Conservation (phyloP, 345 rosid genomes). For the Jatropha curcas region DNA sequence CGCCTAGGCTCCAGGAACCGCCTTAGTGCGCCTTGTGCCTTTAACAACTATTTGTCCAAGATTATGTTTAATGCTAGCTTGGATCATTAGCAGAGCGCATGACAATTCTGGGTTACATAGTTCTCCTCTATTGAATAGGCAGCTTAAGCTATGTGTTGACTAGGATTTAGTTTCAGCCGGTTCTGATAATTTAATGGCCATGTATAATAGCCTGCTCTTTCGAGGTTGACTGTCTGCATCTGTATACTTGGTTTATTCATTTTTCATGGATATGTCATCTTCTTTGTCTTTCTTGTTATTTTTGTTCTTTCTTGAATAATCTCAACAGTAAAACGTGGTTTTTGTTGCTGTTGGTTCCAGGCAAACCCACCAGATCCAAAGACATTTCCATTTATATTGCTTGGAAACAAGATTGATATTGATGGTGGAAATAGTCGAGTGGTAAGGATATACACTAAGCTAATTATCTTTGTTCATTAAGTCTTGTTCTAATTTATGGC, state of each 20-base stretch:
- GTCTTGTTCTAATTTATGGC: conserved; percentile 7
- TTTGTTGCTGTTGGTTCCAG: conserved; percentile 36
- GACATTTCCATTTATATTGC: conserved; percentile 78
- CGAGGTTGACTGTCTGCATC: not conserved
- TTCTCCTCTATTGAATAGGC: not conserved
- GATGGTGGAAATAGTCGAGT: conserved; percentile 99
- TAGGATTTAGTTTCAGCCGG: not conserved
- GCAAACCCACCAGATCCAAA: conserved; percentile 80
- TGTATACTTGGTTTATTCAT: not conserved
- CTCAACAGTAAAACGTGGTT: conserved; percentile 26
- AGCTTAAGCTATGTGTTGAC: not conserved
- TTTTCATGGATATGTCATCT: not conserved
- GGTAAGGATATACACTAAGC: conserved; percentile 73
- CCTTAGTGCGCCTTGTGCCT: too few relatives aligned
- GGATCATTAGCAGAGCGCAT: not conserved
- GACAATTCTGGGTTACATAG: not conserved
- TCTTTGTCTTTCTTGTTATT: not conserved
- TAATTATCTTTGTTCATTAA: not conserved
- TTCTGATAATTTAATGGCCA: not conserved
- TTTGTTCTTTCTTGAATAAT: not conserved
- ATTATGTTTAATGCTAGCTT: not conserved
- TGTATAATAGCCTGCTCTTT: not conserved
- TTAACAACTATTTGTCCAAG: too few relatives aligned
- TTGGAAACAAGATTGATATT: conserved; percentile 95
- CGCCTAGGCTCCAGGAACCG: too few relatives aligned